phyloP scores from a whole-genome alignment of 345 rosid genomes.

The Cardamine chenopodiifolia region DNA sequence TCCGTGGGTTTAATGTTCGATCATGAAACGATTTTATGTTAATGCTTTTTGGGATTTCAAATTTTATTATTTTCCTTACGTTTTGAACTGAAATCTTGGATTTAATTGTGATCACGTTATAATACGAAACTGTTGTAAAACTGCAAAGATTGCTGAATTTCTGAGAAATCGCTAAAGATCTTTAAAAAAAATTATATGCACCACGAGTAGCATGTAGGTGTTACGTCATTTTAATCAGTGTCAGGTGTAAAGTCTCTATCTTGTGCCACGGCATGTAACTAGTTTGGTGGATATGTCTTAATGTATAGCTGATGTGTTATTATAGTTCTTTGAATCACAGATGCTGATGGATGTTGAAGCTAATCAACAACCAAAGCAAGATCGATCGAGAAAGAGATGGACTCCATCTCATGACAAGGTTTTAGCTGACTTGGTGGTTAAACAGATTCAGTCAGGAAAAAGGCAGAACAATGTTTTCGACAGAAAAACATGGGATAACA shows the following conservation, averaged over 20 bases:
- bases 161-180: not conserved
- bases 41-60: not conserved
- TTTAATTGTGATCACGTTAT: not conserved
- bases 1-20: not conserved
- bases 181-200: not conserved
- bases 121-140: not conserved
- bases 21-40: not conserved
- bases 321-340: not conserved
- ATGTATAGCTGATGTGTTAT: not conserved
- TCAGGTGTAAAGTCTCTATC: not conserved
- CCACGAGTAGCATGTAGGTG: not conserved
- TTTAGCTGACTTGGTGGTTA: slow-evolving; percentile 74
- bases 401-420: slow-evolving; percentile 62
- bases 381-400: slow-evolving; percentile 76
- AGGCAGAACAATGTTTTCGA: slow-evolving; percentile 71
- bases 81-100: not conserved
- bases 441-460: slow-evolving; percentile 70
- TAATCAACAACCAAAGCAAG: slow-evolving; percentile 57
- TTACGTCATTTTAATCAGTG: not conserved
- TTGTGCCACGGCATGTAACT: not conserved
- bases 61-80: not conserved
- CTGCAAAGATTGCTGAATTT: no score
- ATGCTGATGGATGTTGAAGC: slow-evolving; percentile 59
- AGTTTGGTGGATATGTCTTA: not conserved
- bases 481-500: slow-evolving; percentile 71